These are phyloP conservation scores for Lactifluus subvellereus DNA, from an alignment of 768 basidiomycete genomes.

Conservation along the genomic window DNA sequence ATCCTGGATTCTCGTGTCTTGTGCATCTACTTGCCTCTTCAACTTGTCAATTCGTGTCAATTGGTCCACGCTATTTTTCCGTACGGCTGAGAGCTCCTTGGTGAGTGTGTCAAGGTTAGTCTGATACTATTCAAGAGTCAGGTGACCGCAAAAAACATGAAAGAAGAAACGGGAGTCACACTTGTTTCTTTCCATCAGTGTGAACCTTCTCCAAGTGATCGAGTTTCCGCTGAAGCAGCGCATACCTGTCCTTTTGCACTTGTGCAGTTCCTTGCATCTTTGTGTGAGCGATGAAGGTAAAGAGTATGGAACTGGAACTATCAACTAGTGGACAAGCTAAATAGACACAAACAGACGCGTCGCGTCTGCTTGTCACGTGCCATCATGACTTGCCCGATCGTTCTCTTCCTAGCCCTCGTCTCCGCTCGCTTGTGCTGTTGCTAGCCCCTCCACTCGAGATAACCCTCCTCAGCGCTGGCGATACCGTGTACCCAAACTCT, in stretches of 20 bases:
- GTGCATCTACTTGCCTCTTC: constrained; percentile 52
- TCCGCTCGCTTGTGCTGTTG: not conserved
- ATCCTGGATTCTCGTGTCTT: constrained; percentile 58
- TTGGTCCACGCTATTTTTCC: constrained; percentile 45
- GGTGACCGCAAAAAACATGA: constrained; percentile 7
- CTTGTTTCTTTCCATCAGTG: constrained; percentile 58
- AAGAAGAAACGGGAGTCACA: constrained; percentile 32
- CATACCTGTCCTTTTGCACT: constrained; percentile 41
- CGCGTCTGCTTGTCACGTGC: constrained; percentile 13
- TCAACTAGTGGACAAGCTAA: not conserved
- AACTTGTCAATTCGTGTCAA: constrained; percentile 52
- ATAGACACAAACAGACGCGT: constrained; percentile 19
- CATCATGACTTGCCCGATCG: not conserved
- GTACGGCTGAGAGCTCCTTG: constrained; percentile 46
- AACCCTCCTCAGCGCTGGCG: constrained; percentile 30
- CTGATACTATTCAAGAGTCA: constrained; percentile 43
- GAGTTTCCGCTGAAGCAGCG: constrained; percentile 53
- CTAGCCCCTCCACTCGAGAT: constrained; percentile 23
- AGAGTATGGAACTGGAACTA: not conserved
- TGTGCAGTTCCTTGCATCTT: constrained; percentile 7
- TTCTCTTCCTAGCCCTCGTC: too few species aligned
- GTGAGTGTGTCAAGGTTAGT: constrained; percentile 54
- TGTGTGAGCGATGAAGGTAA: not conserved
- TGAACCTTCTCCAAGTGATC: constrained; percentile 60
- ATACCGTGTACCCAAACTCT: constrained; percentile 47